phyloP scores from a whole-genome alignment of 2,329 filamentous ascomycete genomes.

The Lasiodiplodia sp. region DNA sequence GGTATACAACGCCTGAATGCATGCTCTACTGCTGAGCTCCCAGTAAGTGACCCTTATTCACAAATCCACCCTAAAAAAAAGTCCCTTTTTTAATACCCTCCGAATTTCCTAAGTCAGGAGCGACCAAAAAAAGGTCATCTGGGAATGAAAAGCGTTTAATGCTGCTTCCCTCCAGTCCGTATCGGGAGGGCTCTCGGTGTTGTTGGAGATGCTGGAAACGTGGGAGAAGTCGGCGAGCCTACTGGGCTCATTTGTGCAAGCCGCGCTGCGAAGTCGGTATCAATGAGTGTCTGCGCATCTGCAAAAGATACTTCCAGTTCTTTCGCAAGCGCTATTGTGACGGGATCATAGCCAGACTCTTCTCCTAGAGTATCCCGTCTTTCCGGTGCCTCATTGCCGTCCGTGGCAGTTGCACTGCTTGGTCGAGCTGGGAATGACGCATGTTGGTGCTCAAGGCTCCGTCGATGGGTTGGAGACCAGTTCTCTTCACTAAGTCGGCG shows the following conservation, averaged over 20 bases:
- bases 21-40: slow-evolving; percentile 21
- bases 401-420: neutral
- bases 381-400: slow-evolving; percentile 1
- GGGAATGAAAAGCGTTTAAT: neutral
- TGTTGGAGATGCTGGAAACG: neutral
- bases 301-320: slow-evolving; percentile 19
- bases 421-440: neutral
- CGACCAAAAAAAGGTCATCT: neutral
- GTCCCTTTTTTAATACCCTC: neutral
- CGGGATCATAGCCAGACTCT: slow-evolving; percentile 4
- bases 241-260: slow-evolving; percentile 29
- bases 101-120: neutral
- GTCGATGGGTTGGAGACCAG: neutral
- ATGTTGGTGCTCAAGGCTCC: neutral
- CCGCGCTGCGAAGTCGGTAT: slow-evolving; percentile 20
- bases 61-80: neutral
- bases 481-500: neutral
- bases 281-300: slow-evolving; percentile 26
- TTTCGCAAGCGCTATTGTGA: slow-evolving; percentile 17
- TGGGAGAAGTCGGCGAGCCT: slow-evolving; percentile 11
- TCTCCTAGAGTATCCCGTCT: neutral
- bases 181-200: slow-evolving; percentile 21
- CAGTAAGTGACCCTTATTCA: slow-evolving; percentile 15
- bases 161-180: neutral
- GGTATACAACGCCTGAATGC: slow-evolving; percentile 30